Percentiles rank a stretch among this genome's conserved stretches.
Conservation (phyloP, 495 filamentous ascomycete genomes). For the Endocarpon pusillum region DNA sequence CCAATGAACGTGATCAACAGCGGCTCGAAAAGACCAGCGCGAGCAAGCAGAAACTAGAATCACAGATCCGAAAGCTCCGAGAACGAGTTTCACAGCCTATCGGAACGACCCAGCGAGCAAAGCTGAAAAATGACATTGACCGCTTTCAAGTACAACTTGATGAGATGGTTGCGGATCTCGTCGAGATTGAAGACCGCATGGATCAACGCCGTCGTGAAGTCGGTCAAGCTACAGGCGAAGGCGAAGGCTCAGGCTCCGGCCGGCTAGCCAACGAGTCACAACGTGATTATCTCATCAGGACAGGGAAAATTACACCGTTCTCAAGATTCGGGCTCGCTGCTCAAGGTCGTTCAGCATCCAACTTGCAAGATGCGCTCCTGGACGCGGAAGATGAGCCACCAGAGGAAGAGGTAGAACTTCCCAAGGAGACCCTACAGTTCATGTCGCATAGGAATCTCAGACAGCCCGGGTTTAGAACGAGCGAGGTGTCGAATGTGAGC, state of each 20-base stretch:
- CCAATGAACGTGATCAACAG: conserved; percentile 74
- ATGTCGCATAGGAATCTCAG: conserved; percentile 69
- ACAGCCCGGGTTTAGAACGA: conserved; percentile 57
- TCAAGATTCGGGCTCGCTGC: conserved; percentile 44
- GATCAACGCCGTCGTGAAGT: conserved; percentile 43
- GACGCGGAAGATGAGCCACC: conserved; percentile 55
- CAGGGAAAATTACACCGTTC: conserved; percentile 94
- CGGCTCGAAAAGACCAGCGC: conserved; percentile 59
- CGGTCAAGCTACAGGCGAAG: conserved; percentile 22
- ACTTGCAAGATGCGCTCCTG: conserved; percentile 52
- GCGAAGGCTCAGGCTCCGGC: conserved; percentile 27
- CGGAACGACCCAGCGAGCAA: conserved; percentile 27
- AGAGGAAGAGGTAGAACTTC: conserved; percentile 36
- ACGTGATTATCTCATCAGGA: conserved; percentile 80
- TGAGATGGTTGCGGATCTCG: conserved; percentile 47
- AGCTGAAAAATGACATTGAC: conserved; percentile 43
- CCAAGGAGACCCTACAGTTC: conserved; percentile 22
- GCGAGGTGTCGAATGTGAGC: conserved; percentile 23
- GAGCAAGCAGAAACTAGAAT: conserved; percentile 37
- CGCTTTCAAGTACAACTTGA: conserved; percentile 43
- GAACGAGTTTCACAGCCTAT: conserved; percentile 31
- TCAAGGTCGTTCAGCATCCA: conserved; percentile 36
- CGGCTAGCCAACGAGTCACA: conserved; percentile 62
- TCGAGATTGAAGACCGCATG: conserved; percentile 64
- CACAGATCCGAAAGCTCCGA: conserved; percentile 30